phyloP scores from a whole-genome alignment of 2,329 filamentous ascomycete genomes.

The Orbilia blumenaviensis region DNA sequence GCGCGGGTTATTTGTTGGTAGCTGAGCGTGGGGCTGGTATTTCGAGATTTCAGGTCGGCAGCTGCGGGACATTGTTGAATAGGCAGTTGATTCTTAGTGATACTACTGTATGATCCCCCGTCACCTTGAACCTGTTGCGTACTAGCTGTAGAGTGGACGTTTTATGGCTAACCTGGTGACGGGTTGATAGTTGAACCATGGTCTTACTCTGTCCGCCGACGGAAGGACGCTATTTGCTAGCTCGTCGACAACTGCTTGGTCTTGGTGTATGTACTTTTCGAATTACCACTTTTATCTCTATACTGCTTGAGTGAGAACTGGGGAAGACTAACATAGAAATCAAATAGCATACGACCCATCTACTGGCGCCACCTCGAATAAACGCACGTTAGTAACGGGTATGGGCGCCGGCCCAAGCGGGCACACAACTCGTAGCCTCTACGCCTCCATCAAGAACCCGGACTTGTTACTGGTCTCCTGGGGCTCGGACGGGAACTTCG shows the following conservation, averaged over 20 bases:
- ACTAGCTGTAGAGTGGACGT: no score
- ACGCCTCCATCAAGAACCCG: conserved; percentile 68
- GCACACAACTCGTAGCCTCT: conserved; percentile 73
- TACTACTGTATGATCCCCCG: conserved; percentile 25
- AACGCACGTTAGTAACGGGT: conserved; percentile 68
- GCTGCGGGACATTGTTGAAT: conserved; percentile 59
- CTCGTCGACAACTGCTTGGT: conserved; percentile 6
- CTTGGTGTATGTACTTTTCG: conserved; percentile 21
- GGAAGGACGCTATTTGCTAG: conserved; percentile 65
- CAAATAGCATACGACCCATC: conserved; percentile 74
- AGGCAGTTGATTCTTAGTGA: conserved; percentile 39
- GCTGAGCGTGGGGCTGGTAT: conserved; percentile 64
- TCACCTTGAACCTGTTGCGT: not conserved
- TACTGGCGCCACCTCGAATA: conserved; percentile 64
- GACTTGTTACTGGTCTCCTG: conserved; percentile 72
- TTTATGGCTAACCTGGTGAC: not conserved
- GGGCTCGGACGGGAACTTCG: conserved; percentile 72
- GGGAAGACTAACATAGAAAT: conserved; percentile 60
- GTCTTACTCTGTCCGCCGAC: conserved; percentile 67
- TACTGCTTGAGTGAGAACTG: not conserved
- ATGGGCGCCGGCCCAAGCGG: conserved; percentile 68
- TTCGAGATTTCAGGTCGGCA: conserved; percentile 62
- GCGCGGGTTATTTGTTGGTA: conserved; percentile 64
- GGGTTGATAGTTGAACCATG: conserved; percentile 67
- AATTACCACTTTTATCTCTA: no score